Conservation (phyloP, 352 stramenopile species). For the Phytopythium cucurbitacearum region DNA sequence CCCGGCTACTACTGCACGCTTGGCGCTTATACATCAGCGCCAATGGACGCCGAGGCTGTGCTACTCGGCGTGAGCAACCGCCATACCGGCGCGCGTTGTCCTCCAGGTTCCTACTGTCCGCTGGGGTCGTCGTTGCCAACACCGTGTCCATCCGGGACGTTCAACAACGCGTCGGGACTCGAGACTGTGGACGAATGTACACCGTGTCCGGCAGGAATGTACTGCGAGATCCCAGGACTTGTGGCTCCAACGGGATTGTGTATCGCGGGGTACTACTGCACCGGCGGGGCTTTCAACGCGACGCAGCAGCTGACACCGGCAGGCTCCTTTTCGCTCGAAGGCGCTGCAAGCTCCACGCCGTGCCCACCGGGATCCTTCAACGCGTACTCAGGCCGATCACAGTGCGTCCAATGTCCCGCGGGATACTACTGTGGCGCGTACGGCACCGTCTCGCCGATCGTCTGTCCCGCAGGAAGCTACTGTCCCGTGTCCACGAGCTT, state of each 20-base stretch:
- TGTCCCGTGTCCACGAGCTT: constrained; percentile 50
- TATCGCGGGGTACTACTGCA: constrained; percentile 80
- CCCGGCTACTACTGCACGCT: constrained; percentile 90
- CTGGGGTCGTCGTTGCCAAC: constrained; percentile 51
- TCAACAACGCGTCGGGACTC: constrained; percentile 70
- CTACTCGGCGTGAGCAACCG: constrained; percentile 61
- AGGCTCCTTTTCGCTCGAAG: constrained; percentile 50
- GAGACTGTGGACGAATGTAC: constrained; percentile 70
- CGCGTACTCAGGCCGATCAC: constrained; percentile 36
- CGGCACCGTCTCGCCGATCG: constrained; percentile 37
- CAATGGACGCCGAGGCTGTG: constrained; percentile 71
- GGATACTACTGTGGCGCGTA: constrained; percentile 64
- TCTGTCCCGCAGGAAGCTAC: constrained; percentile 65
- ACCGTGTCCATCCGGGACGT: constrained; percentile 72
- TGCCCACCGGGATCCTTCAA: constrained; percentile 68
- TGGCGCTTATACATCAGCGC: constrained; percentile 88
- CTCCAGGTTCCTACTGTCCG: constrained; percentile 63
- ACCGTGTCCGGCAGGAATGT: constrained; percentile 68
- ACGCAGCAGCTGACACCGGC: constrained; percentile 50
- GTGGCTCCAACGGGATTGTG: constrained; percentile 67
- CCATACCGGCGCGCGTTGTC: constrained; percentile 66
- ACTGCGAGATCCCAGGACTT: constrained; percentile 69
- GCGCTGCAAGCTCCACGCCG: constrained; percentile 30
- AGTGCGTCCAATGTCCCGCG: constrained; percentile 61
- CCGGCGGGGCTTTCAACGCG: constrained; percentile 36